Conservation (phyloP, 176 grass and related monocot genomes). For the Hordeum vulgare region MorexV3_pseudomolecules_assembly NC_058519.1:44855709-44856208, state of each 20-base stretch:
- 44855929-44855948: slow-evolving; percentile 98
- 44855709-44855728: slow-evolving; percentile 95
- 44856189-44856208: neutral
- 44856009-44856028: neutral
- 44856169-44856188: neutral
- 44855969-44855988: slow-evolving; percentile 10
- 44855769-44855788: slow-evolving; percentile 98
- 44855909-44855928: slow-evolving; percentile 58
- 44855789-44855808: slow-evolving; percentile 26
- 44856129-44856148: slow-evolving; percentile 4
- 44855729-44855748: slow-evolving; percentile 77
- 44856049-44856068: neutral
- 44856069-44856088: neutral
- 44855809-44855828: slow-evolving; percentile 5
- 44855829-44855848: slow-evolving; percentile 14
- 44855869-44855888: slow-evolving; percentile 52
- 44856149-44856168: neutral
- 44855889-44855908: slow-evolving; percentile 77
- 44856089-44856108: neutral
- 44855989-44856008: neutral
- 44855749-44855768: slow-evolving; percentile 94
- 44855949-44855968: slow-evolving; percentile 95
- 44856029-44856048: neutral
- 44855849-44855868: slow-evolving; percentile 20
- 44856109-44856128: neutral